Base-by-base conservation (phyloP, 805 yeast genomes). In the Wickerhamiella spandovensis region DNA sequence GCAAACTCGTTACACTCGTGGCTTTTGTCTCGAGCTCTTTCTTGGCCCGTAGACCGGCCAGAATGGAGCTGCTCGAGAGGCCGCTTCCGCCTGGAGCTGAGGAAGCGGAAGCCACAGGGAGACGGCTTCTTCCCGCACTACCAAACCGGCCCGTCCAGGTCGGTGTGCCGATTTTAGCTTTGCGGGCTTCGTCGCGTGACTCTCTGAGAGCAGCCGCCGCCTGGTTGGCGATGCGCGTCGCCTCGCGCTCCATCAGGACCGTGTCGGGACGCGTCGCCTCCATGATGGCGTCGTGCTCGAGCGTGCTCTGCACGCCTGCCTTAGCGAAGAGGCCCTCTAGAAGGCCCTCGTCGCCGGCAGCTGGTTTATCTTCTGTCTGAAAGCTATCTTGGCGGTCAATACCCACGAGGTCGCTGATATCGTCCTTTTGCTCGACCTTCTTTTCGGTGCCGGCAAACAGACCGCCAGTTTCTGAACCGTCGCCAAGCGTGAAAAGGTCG, bases 131-230 rank as follows among this genome's bases (percentile, higher is more conserved):
- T 1, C 95, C 96, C 0, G 95, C 95, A 18, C 68, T 64, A 0
- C 98, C 98, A 70, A 82, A 86, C 56, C 77, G 77, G 0, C 98
- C 98, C 0, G 98, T 90, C 94, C 97, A 92, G 0, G 98, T 90
- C 0, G 97, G 97, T 0, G 83, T 80, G 4, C 95, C 95, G 28
- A 89, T 71, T 23, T 63, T 64, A 2, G 74, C 65, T 41, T 58
- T 59, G 30, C 72, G 62, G 0, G 88, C 72, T 21, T 67, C 62
- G 45, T 67, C 71, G 41, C 88, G 66, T 0, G 95, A 85, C 52
- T 76, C 75, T 69, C 54, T 66, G 64, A 43, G 81, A 77, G 61
- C 76, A 46, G 71, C 70, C 3, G 75, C 76, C 0, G 94, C 92
- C 50, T 79, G 82, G 38, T 68, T 66, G 1, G 84, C 82, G 8